Conservation (phyloP, 2,329 filamentous ascomycete genomes). For the Zymoseptoria ardabiliae region DNA sequence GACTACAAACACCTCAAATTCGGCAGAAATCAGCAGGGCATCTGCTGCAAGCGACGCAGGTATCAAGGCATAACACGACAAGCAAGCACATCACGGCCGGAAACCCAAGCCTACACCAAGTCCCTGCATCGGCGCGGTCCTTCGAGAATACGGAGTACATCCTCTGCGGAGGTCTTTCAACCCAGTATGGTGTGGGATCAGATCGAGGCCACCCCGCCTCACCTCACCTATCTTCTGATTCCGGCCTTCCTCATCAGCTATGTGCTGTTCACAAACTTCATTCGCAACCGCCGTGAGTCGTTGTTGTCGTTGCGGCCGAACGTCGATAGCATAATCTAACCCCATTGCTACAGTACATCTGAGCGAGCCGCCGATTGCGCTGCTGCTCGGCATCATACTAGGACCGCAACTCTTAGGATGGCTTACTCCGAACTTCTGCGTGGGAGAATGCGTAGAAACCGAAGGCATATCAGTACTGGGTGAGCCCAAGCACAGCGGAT, state of each 20-base stretch:
- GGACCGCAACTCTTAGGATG: slow-evolving; percentile 36
- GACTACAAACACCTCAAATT: background rate
- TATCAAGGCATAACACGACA: background rate
- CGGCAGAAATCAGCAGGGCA: background rate
- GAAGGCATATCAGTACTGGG: background rate
- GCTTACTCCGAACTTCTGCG: slow-evolving; percentile 36
- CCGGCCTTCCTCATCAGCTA: slow-evolving; percentile 41
- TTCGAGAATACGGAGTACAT: too few species aligned
- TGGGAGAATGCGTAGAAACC: slow-evolving; percentile 5
- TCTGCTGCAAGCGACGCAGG: background rate
- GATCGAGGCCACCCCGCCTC: slow-evolving; percentile 40
- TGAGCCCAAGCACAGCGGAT: slow-evolving; percentile 21
- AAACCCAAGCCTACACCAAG: background rate
- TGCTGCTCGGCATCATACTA: slow-evolving; percentile 39
- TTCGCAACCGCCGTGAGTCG: slow-evolving; percentile 34
- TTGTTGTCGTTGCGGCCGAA: background rate
- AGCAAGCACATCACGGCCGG: background rate
- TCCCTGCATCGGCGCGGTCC: background rate
- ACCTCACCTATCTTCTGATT: slow-evolving; percentile 40
- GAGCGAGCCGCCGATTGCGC: slow-evolving; percentile 43
- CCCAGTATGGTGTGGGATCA: slow-evolving; percentile 34
- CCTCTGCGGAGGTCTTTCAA: background rate
- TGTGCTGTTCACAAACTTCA: slow-evolving; percentile 39
- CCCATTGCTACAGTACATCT: slow-evolving; percentile 33
- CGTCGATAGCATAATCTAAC: background rate